Evolutionary conservation across 1,284 basidiomycete genomes (phyloP).

Genomic region (Ganoderma multipileum): DNA sequence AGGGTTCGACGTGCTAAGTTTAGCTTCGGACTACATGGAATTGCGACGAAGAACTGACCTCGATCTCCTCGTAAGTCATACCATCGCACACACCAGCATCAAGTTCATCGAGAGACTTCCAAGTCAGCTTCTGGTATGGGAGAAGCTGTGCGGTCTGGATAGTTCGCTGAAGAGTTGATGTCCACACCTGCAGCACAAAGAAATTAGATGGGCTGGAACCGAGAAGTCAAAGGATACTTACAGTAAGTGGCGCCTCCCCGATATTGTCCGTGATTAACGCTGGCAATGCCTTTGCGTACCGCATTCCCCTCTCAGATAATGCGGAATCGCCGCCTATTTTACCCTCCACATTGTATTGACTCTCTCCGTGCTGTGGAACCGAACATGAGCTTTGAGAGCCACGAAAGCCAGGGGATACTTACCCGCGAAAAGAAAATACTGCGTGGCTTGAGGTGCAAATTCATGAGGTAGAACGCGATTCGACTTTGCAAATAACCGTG

Average conservation of each 20-base stretch:
- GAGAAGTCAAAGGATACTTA: constrained; percentile 41
- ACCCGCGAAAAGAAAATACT: constrained; percentile 97
- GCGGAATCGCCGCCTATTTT: constrained; percentile 97
- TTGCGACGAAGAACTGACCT: constrained; percentile 54
- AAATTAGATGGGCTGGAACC: background rate
- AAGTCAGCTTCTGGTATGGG: constrained; percentile 92
- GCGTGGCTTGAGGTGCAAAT: constrained; percentile 94
- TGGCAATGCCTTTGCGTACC: constrained; percentile 89
- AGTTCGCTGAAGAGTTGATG: constrained; percentile 92
- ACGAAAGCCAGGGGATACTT: constrained; percentile 36
- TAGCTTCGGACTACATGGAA: background rate
- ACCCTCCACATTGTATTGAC: constrained; percentile 95
- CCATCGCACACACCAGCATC: constrained; percentile 99
- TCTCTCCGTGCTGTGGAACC: constrained; percentile 89
- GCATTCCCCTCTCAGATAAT: constrained; percentile 84
- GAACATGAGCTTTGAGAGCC: constrained; percentile 18
- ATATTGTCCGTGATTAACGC: constrained; percentile 91
- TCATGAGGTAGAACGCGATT: constrained; percentile 99
- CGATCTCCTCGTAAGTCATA: constrained; percentile 99
- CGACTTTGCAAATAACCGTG: constrained; percentile 95
- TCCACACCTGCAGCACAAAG: constrained; percentile 77
- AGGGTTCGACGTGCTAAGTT: background rate
- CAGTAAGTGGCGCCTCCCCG: constrained; percentile 88
- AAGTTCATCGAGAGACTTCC: constrained; percentile 98
- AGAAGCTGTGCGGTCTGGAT: constrained; percentile 89